These are phyloP conservation scores for Lasiosphaeria miniovina DNA, from an alignment of 495 filamentous ascomycete genomes.

Conservation along the genomic window DNA sequence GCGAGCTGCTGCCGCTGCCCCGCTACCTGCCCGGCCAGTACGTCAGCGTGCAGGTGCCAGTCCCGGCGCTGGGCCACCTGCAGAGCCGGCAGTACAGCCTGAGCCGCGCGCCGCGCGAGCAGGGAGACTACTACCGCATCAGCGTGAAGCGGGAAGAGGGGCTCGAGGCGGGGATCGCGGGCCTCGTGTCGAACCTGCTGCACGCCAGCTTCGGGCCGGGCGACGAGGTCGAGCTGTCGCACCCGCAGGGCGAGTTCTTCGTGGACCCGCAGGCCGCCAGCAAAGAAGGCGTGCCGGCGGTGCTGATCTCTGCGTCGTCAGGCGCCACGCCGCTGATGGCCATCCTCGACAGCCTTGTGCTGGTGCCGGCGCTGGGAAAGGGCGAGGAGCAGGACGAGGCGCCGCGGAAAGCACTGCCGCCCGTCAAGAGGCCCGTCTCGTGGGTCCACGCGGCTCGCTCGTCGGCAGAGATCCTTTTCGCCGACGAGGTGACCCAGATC, in stretches of 20 bases:
- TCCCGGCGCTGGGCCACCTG: slow-evolving; percentile 54
- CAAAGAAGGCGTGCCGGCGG: slow-evolving; percentile 50
- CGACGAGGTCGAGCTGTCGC: slow-evolving; percentile 61
- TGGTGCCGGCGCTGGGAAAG: no score
- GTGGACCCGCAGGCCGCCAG: slow-evolving; percentile 38
- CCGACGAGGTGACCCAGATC: slow-evolving; percentile 48
- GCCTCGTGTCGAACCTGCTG: slow-evolving; percentile 67
- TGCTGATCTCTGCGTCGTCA: slow-evolving; percentile 67
- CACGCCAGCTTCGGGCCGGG: slow-evolving; percentile 59
- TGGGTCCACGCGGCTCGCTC: slow-evolving; percentile 63
- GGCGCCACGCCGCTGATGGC: slow-evolving; percentile 65
- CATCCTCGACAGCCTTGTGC: slow-evolving; percentile 55
- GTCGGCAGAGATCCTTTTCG: slow-evolving; percentile 51
- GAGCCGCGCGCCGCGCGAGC: slow-evolving; percentile 52
- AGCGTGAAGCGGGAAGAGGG: slow-evolving; percentile 64
- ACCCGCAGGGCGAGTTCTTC: slow-evolving; percentile 69
- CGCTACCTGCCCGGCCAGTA: slow-evolving; percentile 67
- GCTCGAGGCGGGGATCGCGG: slow-evolving; percentile 44
- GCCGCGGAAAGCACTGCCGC: slow-evolving; percentile 18
- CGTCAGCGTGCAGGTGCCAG: slow-evolving; percentile 56
- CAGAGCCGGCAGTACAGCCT: slow-evolving; percentile 73
- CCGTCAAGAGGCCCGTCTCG: slow-evolving; percentile 49
- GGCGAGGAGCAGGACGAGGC: no score
- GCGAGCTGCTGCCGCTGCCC: slow-evolving; percentile 48
- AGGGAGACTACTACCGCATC: slow-evolving; percentile 60